Conservation (phyloP, 768 basidiomycete species). For the Suillus clintonianus region DNA sequence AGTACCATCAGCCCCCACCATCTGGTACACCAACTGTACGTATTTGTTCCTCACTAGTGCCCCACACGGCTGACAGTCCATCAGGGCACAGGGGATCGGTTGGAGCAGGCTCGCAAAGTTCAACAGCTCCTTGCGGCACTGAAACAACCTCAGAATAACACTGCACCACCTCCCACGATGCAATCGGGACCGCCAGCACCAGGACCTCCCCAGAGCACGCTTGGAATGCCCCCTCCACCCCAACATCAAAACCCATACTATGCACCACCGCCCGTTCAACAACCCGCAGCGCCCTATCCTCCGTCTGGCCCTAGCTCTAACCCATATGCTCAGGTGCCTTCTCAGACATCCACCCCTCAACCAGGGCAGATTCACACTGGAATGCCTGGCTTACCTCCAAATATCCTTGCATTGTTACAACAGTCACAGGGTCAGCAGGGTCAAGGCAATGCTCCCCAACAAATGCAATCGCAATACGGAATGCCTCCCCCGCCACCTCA, state of each 20-base stretch:
- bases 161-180: constrained; percentile 14
- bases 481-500: constrained; percentile 43
- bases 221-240: constrained; percentile 38
- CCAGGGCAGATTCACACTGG: constrained; percentile 36
- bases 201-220: constrained; percentile 34
- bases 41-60: not conserved
- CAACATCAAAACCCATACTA: constrained; percentile 37
- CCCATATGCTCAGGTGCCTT: constrained; percentile 32
- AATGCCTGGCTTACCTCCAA: constrained; percentile 56
- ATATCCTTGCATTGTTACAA: constrained; percentile 69
- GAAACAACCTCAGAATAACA: constrained; percentile 61
- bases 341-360: constrained; percentile 30
- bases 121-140: constrained; percentile 83
- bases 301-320: constrained; percentile 20
- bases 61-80: not conserved
- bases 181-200: constrained; percentile 27
- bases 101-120: constrained; percentile 86
- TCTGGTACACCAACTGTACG: constrained; percentile 31
- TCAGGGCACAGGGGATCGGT: constrained; percentile 69
- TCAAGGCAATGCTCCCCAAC: constrained; percentile 21
- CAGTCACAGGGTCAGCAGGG: constrained; percentile 43
- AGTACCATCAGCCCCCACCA: constrained; percentile 26
- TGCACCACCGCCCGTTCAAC: constrained; percentile 38
- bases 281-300: constrained; percentile 22
- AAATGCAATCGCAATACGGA: constrained; percentile 28